Percentiles rank a stretch among this genome's conserved stretches.
Conservation (phyloP, 1,284 basidiomycete genomes). For the Apiotrichum mycotoxinovorans region DNA sequence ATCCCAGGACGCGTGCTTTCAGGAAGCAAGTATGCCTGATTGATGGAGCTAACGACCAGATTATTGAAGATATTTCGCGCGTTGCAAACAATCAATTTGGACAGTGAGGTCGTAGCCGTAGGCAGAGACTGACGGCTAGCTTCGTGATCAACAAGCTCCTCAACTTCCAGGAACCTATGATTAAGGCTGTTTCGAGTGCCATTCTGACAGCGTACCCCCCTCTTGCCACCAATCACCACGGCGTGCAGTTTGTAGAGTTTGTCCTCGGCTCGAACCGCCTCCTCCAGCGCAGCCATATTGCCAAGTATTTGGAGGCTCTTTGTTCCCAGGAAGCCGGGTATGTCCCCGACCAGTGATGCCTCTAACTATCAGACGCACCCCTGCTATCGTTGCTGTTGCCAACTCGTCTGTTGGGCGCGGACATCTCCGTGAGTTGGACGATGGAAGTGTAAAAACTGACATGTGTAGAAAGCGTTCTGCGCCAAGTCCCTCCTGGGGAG, state of each 20-base stretch:
- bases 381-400: constrained; percentile 42
- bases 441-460: not conserved
- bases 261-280: constrained; percentile 30
- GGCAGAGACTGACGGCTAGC: constrained; percentile 16
- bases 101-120: constrained; percentile 28
- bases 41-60: constrained; percentile 19
- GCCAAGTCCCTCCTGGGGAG: constrained; percentile 31
- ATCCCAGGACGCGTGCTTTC: constrained; percentile 34
- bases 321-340: constrained; percentile 38
- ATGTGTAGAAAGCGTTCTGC: not conserved
- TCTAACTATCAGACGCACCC: constrained; percentile 29
- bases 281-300: constrained; percentile 22
- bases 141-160: constrained; percentile 44
- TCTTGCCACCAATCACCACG: constrained; percentile 43
- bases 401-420: constrained; percentile 44
- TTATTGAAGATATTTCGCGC: constrained; percentile 34
- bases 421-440: constrained; percentile 35
- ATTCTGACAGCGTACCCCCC: constrained; percentile 43
- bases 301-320: constrained; percentile 41
- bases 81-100: constrained; percentile 45
- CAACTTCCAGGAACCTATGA: constrained; percentile 27
- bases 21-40: constrained; percentile 25
- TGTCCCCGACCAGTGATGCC: constrained; percentile 5
- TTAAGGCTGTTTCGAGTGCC: constrained; percentile 27
- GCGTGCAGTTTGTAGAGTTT: constrained; percentile 43